A percentile compares a stretch with the other conserved stretches of the same genome.
These are phyloP conservation scores for Aspergillus flavus DNA, from an alignment of 2,329 filamentous ascomycete species.

Conservation along the genomic window DNA sequence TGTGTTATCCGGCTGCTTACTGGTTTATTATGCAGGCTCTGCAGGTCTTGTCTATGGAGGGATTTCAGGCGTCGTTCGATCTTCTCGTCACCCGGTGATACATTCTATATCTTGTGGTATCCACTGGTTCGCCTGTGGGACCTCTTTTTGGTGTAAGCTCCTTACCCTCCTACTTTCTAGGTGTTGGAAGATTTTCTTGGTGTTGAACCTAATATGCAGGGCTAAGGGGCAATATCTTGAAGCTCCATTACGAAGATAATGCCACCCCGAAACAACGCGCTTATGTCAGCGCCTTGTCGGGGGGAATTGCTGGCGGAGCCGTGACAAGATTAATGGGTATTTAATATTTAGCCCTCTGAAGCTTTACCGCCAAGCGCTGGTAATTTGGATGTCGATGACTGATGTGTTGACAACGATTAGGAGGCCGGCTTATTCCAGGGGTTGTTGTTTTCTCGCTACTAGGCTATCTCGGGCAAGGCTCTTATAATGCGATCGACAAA, in stretches of 20 bases:
- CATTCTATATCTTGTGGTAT: constrained; percentile 73
- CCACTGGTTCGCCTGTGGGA: constrained; percentile 80
- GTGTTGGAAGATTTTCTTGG: neutral
- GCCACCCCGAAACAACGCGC: constrained; percentile 62
- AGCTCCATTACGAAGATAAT: constrained; percentile 52
- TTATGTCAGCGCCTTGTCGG: constrained; percentile 70
- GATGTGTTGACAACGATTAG: constrained; percentile 39
- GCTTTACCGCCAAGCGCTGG: neutral
- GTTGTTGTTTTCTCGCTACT: constrained; percentile 61
- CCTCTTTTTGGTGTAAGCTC: constrained; percentile 71
- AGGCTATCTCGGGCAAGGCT: constrained; percentile 59
- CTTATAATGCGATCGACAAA: constrained; percentile 56
- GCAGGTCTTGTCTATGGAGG: constrained; percentile 67
- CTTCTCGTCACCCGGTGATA: constrained; percentile 65
- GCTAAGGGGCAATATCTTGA: constrained; percentile 48
- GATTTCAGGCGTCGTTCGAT: constrained; percentile 70
- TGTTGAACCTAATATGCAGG: constrained; percentile 38
- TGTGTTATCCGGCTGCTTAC: neutral
- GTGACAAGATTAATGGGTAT: constrained; percentile 60
- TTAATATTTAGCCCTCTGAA: constrained; percentile 30
- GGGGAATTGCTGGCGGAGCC: constrained; percentile 64
- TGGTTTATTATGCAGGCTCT: constrained; percentile 25
- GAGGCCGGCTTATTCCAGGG: constrained; percentile 62
- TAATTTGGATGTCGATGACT: constrained; percentile 5
- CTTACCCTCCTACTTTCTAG: constrained; percentile 14